These are phyloP conservation scores for Andrographis paniculata DNA, from an alignment of 305 asterid genomes.

Conservation along the genomic window DNA sequence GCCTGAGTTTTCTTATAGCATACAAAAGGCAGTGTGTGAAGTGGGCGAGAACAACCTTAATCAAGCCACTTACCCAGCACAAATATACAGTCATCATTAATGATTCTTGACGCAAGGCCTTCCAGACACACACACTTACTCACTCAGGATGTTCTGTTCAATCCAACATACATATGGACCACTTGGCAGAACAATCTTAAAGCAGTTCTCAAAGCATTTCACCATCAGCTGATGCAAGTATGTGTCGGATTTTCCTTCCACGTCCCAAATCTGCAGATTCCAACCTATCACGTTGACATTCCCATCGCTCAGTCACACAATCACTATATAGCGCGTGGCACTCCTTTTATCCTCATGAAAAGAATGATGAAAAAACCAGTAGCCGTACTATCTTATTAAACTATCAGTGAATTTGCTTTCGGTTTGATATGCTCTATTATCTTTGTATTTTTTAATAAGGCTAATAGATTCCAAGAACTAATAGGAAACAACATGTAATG, in stretches of 20 bases:
- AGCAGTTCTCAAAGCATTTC: conserved; percentile 15
- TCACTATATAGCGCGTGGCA: conserved; percentile 10
- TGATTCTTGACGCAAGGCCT: neutral
- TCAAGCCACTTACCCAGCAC: neutral
- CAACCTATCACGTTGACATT: conserved; percentile 28
- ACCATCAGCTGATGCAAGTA: conserved; percentile 26
- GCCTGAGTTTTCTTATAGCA: no score
- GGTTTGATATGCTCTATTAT: conserved; percentile 10
- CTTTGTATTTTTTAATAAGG: neutral
- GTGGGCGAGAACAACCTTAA: no score
- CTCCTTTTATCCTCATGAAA: conserved; percentile 16
- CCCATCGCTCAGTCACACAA: conserved; percentile 11
- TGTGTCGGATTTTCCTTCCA: conserved; percentile 5
- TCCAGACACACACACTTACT: neutral
- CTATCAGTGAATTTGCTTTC: conserved; percentile 24
- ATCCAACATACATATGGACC: neutral
- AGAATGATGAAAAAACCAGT: conserved; percentile 12
- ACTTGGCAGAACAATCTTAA: neutral
- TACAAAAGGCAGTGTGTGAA: no score
- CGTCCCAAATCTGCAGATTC: conserved; percentile 17
- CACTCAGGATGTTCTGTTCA: neutral
- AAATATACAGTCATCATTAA: neutral
- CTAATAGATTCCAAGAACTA: conserved; percentile 19
- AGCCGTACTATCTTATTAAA: conserved; percentile 2
- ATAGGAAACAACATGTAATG: conserved; percentile 8